Conservation (phyloP, 768 basidiomycete species). For the Mrakia blollopis region DNA sequence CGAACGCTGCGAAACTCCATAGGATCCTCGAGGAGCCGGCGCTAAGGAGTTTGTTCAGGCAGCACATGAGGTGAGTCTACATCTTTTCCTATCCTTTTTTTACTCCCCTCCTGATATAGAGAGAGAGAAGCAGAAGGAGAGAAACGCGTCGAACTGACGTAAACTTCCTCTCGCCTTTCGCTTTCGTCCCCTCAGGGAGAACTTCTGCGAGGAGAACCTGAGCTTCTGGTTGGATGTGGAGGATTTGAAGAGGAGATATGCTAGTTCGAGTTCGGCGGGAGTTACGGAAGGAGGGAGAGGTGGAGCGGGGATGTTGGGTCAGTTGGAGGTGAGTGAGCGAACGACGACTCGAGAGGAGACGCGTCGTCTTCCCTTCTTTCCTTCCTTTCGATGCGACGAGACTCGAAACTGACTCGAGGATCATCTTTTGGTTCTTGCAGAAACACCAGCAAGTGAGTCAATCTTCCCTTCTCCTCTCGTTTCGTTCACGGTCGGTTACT, state of each 20-base stretch:
- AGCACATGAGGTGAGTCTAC: constrained; percentile 76
- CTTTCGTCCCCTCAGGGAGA: too few relatives aligned
- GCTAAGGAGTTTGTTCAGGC: constrained; percentile 81
- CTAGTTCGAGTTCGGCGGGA: constrained; percentile 36
- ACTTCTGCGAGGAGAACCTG: constrained; percentile 97
- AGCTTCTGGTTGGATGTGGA: constrained; percentile 95
- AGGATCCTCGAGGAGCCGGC: constrained; percentile 90
- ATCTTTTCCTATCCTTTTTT: too few relatives aligned
- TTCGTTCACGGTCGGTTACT: not conserved
- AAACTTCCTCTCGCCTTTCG: too few relatives aligned
- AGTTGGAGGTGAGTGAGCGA: constrained; percentile 41
- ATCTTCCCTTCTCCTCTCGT: not conserved
- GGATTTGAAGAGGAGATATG: constrained; percentile 94
- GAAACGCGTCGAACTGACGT: too few relatives aligned
- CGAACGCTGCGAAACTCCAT: constrained; percentile 80
- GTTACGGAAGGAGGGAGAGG: not conserved
- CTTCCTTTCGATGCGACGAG: too few relatives aligned
- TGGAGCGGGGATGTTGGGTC: constrained; percentile 34
- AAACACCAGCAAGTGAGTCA: constrained; percentile 72
- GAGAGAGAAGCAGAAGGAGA: too few relatives aligned
- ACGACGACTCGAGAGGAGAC: too few relatives aligned
- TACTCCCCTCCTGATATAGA: too few relatives aligned
- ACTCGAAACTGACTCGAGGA: constrained; percentile 53
- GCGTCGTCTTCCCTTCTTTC: too few relatives aligned
- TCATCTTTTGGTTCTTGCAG: constrained; percentile 50